Base-by-base conservation (phyloP, 164 flowering plant genomes). In the Berberis thunbergii region DNA sequence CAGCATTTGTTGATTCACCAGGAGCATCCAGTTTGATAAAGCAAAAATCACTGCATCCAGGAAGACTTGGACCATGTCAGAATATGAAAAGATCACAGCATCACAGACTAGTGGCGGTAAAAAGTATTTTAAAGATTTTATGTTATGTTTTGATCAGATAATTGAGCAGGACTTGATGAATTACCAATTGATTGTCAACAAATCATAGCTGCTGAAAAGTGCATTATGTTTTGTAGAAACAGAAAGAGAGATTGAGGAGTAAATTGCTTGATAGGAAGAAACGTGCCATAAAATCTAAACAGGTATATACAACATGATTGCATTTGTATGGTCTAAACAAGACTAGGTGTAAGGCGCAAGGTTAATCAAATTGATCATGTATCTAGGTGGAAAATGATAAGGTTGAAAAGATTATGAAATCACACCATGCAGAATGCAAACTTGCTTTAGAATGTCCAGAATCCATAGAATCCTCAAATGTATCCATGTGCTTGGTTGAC, bases 221-320 rank as follows among this genome's bases (percentile, higher is more conserved):
- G 49, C 8, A 6, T 67, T 70, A 40, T 61, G 57, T 50, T 58
- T 64, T 66, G 8, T 53, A 72, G 81, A 78, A 72, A 72, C 74
- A 77, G 26, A 26, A 26, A 81, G 79, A 75, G 75, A 84, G 64
- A 45, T 43, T 76, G 49, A 70, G 67, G 45, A 76, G 68, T 10
- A 83, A 79, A 70, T 6, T 63, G 49, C 70, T 57, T 64, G 76
- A 80, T n/a, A 84, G 75, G 76, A 88, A 67, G 76, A 86, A 82
- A 71, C 72, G 80, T 63, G 45, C 70, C 9, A 40, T 49, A 2
- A 79, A 65, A 66, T 79, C 74, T 66, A 77, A 74, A 77, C 78
- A 81, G 87, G 98, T 88, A 79, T 64, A 40, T 42, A 26, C 54
- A 40, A 26, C 43, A 39, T 53, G 39, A 43, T 26, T 62, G 12